phyloP scores from a whole-genome alignment of 805 yeast genomes.

The Candida michaelii region DNA sequence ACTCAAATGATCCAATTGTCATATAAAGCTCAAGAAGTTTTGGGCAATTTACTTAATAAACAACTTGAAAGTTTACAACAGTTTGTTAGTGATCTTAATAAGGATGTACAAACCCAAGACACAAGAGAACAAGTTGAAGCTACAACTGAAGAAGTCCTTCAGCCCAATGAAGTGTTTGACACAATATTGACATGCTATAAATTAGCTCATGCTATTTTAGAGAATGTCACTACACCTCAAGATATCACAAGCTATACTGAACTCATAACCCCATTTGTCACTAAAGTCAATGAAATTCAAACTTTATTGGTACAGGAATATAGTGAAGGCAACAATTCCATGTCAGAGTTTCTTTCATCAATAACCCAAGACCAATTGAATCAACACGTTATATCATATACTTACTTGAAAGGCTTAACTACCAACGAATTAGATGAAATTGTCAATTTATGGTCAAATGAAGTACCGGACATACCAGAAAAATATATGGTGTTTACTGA shows the following conservation, averaged over 20 bases:
- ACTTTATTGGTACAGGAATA: constrained; percentile 19
- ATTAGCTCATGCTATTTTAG: constrained; percentile 31
- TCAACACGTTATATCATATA: constrained; percentile 32
- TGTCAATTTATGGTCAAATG: constrained; percentile 31
- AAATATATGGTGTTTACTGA: constrained; percentile 43
- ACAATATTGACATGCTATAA: constrained; percentile 29
- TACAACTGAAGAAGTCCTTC: constrained; percentile 24
- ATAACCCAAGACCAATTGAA: constrained; percentile 25
- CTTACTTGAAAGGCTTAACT: constrained; percentile 28
- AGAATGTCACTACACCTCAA: constrained; percentile 17
- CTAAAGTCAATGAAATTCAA: constrained; percentile 20
- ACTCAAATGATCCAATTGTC: constrained; percentile 1
- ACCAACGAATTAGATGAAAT: constrained; percentile 25
- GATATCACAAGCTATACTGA: constrained; percentile 14
- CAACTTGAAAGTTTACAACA: constrained; percentile 29
- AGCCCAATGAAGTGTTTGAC: constrained; percentile 38
- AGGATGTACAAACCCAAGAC: constrained; percentile 8
- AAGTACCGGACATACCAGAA: constrained; percentile 32
- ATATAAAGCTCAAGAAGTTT: constrained; percentile 5
- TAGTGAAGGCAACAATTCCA: constrained; percentile 15
- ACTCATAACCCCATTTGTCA: constrained; percentile 20
- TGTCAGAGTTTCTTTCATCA: constrained; percentile 25
- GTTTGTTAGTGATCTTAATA: constrained; percentile 17
- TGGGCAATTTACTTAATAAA: constrained; percentile 18
- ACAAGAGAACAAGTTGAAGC: constrained; percentile 2